Evolutionary conservation across 768 basidiomycete species (phyloP), one percentile per base, ranked within the genome.

Genomic region (Pisolithus sp.): DNA sequence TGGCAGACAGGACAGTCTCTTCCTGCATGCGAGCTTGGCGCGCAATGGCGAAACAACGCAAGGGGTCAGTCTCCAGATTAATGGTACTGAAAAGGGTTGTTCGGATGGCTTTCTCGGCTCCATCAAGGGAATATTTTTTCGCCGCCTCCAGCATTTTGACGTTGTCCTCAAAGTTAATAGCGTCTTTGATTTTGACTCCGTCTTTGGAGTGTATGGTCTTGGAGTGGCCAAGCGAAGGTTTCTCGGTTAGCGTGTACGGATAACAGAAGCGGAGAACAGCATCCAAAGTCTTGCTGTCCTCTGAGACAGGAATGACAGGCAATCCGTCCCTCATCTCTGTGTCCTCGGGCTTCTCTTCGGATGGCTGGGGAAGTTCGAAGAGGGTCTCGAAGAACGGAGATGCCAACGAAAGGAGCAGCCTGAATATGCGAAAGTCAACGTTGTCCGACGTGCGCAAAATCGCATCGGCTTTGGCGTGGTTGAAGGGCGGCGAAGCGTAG

Each of bases 321-420:
- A 66, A 54, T 10, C 50, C 55, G 18, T 65, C 59, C 30, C 46
- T 57, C 7, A 18, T 28, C 17, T 58, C 62, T 42, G 52, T 53
- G 8, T 49, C 51, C 8, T 26, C 46, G 13, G 12, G 28, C 18
- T 18, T 36, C 5, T 10, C 46, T 41, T 54, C 23, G 13, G 40
- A 13, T 17, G 66, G 52, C 31, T 71, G 64, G 7, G 67, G 64
- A 7, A 67, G 49, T 10, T 54, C 38, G 47, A 72, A 68, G 48
- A 73, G 61, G 21, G 57, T 52, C 31, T 62, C 55, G 53, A 72
- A 75, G 55, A 67, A 61, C 0, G 67, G 59, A n/a, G 72, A 73
- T 0, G 70, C 58, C n/a, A 69, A 58, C 8, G 62, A 60, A 24
- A 72, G 67, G 30, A 72, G 62, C 9, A 60, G 53, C n/a, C 60